Percentiles rank a stretch among this genome's conserved stretches.
Conservation (phyloP, 257 asterid species). For the Verbascum thapsus region DNA sequence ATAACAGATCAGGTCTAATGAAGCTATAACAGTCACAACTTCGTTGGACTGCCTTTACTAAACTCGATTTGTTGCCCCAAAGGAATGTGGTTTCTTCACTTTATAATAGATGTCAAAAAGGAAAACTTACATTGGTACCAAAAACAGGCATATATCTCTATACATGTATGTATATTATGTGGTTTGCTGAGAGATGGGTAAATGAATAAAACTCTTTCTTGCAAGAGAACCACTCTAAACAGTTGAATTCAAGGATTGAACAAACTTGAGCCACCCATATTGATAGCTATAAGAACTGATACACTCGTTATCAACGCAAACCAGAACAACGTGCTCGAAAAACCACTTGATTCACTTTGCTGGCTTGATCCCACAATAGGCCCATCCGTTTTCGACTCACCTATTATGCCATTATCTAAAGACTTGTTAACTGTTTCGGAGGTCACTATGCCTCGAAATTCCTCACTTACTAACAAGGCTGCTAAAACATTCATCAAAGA, state of each 20-base stretch:
- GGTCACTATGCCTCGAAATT: constrained; percentile 85
- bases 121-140: too few relatives aligned
- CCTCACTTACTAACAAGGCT: constrained; percentile 86
- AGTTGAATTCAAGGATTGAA: constrained; percentile 82
- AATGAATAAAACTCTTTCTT: too few relatives aligned
- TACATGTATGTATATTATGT: too few relatives aligned
- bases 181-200: too few relatives aligned
- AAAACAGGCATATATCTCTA: too few relatives aligned
- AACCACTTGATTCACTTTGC: constrained; percentile 44
- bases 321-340: constrained; percentile 61
- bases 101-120: too few relatives aligned
- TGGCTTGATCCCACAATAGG: constrained; percentile 36
- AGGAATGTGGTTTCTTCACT: too few relatives aligned
- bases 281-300: constrained; percentile 73
- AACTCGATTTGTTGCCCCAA: too few relatives aligned
- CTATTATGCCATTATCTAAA: constrained; percentile 33
- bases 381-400: constrained; percentile 36
- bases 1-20: too few relatives aligned
- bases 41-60: too few relatives aligned
- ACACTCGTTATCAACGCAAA: constrained; percentile 71
- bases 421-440: constrained; percentile 69
- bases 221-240: background rate
- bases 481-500: constrained; percentile 84
- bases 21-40: too few relatives aligned
- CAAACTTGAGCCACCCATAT: constrained; percentile 66